phyloP scores from a whole-genome alignment of 805 yeast genomes.

The Barnettozyma salicaria region DNA sequence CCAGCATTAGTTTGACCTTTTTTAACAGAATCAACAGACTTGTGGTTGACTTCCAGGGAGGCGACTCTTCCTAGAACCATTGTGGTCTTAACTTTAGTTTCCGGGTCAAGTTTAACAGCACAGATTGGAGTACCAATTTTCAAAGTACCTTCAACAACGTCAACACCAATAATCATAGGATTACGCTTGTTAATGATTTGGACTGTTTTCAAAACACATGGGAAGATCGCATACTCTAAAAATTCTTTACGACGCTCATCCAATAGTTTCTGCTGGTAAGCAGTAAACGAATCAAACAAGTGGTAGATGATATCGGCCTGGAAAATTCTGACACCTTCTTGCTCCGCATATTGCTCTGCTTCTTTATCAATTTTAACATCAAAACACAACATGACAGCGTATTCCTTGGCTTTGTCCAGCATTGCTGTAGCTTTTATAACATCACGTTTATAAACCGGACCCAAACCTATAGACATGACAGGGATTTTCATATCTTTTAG shows the following conservation, averaged over 20 bases:
- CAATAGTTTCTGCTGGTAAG: conserved; percentile 79
- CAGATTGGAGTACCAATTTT: conserved; percentile 93
- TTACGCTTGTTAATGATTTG: conserved; percentile 97
- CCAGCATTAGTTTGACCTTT: conserved; percentile 97
- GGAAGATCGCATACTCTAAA: conserved; percentile 85
- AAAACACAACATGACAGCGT: conserved; percentile 96
- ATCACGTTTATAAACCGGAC: conserved; percentile 97
- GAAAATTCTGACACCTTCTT: conserved; percentile 86
- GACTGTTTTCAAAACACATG: conserved; percentile 88
- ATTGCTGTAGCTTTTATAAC: conserved; percentile 96
- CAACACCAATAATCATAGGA: conserved; percentile 99
- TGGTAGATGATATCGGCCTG: conserved; percentile 96
- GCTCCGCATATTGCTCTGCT: conserved; percentile 96
- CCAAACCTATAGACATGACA: conserved; percentile 96
- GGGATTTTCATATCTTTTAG: conserved; percentile 98
- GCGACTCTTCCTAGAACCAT: conserved; percentile 78
- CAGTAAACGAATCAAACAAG: conserved; percentile 89
- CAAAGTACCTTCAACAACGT: conserved; percentile 84
- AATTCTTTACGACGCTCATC: conserved; percentile 89
- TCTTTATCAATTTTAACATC: conserved; percentile 97
- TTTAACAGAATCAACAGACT: conserved; percentile 68
- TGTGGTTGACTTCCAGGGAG: conserved; percentile 95
- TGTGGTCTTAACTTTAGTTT: conserved; percentile 65
- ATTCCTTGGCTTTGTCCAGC: conserved; percentile 94
- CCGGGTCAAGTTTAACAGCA: conserved; percentile 85